A percentile compares a stretch with the other conserved stretches of the same genome.
These are phyloP conservation scores for Stephanocyclus meneghinianus DNA, from an alignment of 352 stramenopile genomes.

Conservation along the genomic window DNA sequence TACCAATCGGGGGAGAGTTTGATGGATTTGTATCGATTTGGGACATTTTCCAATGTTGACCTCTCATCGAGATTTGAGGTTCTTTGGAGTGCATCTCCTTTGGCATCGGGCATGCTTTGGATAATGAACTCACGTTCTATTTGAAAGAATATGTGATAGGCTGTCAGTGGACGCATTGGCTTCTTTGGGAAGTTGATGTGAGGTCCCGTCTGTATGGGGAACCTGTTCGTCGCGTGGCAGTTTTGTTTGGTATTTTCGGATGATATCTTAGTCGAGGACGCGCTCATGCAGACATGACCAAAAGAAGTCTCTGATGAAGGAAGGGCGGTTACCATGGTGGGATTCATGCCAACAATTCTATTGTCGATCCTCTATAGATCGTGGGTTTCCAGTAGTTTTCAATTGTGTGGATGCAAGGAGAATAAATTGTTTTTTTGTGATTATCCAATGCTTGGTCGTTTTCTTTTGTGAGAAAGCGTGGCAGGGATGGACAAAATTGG, in stretches of 20 bases:
- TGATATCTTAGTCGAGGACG: neutral
- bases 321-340: neutral
- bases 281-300: neutral
- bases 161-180: conserved; percentile 1
- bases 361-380: no score
- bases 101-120: neutral
- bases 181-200: neutral
- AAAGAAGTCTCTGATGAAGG: neutral
- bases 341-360: neutral
- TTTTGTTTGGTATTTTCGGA: neutral
- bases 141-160: conserved; percentile 15
- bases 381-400: no score
- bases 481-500: no score
- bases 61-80: neutral
- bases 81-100: neutral
- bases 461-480: no score
- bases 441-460: no score
- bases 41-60: conserved; percentile 22
- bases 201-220: neutral
- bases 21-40: conserved; percentile 24
- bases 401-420: no score
- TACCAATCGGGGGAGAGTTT: conserved; percentile 41
- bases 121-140: conserved; percentile 11
- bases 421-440: no score
- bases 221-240: neutral